These are phyloP conservation scores for Panus rudis DNA, from an alignment of 768 basidiomycete species.

Conservation along the genomic window DNA sequence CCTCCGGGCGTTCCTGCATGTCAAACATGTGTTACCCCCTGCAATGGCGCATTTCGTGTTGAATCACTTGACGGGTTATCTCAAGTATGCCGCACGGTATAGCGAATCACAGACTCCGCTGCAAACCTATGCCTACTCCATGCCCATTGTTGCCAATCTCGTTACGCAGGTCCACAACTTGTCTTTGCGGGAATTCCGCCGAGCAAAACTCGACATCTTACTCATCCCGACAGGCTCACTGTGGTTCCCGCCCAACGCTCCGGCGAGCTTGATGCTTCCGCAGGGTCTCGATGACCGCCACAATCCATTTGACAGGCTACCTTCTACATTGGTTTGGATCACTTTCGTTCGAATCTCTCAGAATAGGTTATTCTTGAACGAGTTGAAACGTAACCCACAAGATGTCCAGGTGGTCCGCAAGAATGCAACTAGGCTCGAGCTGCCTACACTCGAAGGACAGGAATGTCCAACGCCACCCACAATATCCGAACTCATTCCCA, in stretches of 20 bases:
- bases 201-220: conserved; percentile 63
- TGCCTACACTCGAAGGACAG: conserved; percentile 39
- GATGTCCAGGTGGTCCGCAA: conserved; percentile 65
- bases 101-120: conserved; percentile 37
- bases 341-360: conserved; percentile 64
- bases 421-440: conserved; percentile 50
- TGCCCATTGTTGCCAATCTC: conserved; percentile 54
- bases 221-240: conserved; percentile 64
- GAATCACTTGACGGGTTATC: conserved; percentile 62
- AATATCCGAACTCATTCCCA: conserved; percentile 42
- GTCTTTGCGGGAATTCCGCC: conserved; percentile 63
- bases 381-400: conserved; percentile 60
- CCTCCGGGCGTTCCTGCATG: conserved; percentile 51
- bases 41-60: conserved; percentile 59
- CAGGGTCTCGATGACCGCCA: conserved; percentile 23
- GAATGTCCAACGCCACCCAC: conserved; percentile 29
- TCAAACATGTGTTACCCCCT: conserved; percentile 51
- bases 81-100: conserved; percentile 47
- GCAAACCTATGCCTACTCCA: conserved; percentile 43
- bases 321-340: conserved; percentile 42
- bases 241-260: conserved; percentile 58
- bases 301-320: conserved; percentile 27
- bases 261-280: conserved; percentile 58
- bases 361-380: conserved; percentile 56
- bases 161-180: conserved; percentile 63